These are phyloP conservation scores for Lumnitzera racemosa DNA, from an alignment of 345 rosid species.

Conservation along the genomic window DNA sequence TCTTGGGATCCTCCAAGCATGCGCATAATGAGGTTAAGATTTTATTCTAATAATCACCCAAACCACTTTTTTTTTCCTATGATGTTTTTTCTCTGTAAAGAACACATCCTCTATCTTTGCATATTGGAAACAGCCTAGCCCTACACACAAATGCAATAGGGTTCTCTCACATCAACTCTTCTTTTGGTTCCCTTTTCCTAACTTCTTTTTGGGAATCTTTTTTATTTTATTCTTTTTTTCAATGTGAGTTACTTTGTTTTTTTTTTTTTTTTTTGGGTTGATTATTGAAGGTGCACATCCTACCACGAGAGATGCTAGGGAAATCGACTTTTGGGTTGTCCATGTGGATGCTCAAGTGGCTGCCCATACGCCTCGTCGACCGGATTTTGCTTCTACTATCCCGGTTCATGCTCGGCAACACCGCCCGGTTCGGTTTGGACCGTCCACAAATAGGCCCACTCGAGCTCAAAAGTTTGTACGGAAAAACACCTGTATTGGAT, in stretches of 20 bases:
- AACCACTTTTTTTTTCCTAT: slow-evolving; percentile 6
- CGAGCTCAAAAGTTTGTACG: slow-evolving; percentile 56
- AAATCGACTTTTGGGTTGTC: slow-evolving; percentile 88
- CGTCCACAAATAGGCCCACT: slow-evolving; percentile 88
- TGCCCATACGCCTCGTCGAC: slow-evolving; percentile 75
- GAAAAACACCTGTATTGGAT: slow-evolving; percentile 91
- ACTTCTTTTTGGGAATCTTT: slow-evolving; percentile 1
- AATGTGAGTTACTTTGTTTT: background rate
- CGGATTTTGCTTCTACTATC: slow-evolving; percentile 55
- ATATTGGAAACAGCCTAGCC: slow-evolving; percentile 12
- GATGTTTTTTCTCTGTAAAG: slow-evolving; percentile 3
- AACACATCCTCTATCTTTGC: slow-evolving; percentile 2
- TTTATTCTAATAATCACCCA: slow-evolving; percentile 16
- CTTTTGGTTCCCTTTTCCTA: background rate
- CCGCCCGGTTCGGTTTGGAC: slow-evolving; percentile 53
- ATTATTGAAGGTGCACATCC: slow-evolving; percentile 82
- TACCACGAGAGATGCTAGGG: slow-evolving; percentile 94
- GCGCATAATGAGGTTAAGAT: slow-evolving; percentile 24
- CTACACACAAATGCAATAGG: background rate
- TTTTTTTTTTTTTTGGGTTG: slow-evolving; percentile 5
- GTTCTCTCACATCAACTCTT: slow-evolving; percentile 5
- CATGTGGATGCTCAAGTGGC: slow-evolving; percentile 88
- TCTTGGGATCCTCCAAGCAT: slow-evolving; percentile 56
- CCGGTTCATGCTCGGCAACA: slow-evolving; percentile 67
- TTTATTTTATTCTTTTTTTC: background rate